These are phyloP conservation scores for Sarcodon aspratus DNA, from an alignment of 768 basidiomycete species.

Conservation along the genomic window DNA sequence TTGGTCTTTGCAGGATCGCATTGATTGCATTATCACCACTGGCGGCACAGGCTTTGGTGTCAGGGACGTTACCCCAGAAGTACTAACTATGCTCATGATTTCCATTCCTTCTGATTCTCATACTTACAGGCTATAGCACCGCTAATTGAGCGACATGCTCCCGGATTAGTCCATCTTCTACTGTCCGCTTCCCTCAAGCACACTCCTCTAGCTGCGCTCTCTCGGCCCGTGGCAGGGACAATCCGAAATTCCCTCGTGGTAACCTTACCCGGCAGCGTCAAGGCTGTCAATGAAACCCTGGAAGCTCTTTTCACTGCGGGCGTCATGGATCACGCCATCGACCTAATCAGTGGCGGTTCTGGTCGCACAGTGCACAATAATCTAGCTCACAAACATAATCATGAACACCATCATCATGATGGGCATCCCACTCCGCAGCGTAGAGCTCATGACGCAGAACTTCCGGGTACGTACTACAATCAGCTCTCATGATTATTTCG, in stretches of 20 bases:
- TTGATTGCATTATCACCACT: constrained; percentile 73
- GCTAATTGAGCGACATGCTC: constrained; percentile 52
- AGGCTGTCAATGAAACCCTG: constrained; percentile 75
- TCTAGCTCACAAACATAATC: constrained; percentile 18
- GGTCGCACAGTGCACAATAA: constrained; percentile 47
- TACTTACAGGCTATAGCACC: constrained; percentile 42
- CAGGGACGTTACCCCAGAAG: constrained; percentile 79
- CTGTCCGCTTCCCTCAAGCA: constrained; percentile 56
- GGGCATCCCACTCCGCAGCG: constrained; percentile 40
- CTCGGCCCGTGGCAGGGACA: constrained; percentile 75
- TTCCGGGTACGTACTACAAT: constrained; percentile 37
- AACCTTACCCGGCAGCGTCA: constrained; percentile 78
- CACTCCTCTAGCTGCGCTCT: constrained; percentile 73
- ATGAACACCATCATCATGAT: constrained; percentile 17
- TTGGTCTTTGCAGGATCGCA: constrained; percentile 31
- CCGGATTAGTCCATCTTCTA: constrained; percentile 70
- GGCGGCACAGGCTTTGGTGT: constrained; percentile 85
- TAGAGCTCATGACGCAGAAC: constrained; percentile 58
- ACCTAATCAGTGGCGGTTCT: constrained; percentile 57
- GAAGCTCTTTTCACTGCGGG: constrained; percentile 45
- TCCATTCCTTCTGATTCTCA: not conserved
- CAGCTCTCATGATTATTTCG: not conserved
- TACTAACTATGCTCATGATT: constrained; percentile 14
- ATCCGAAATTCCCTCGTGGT: constrained; percentile 55
- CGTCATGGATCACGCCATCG: constrained; percentile 60